A percentile compares a stretch with the other conserved stretches of the same genome.
phyloP scores from a whole-genome alignment of 768 basidiomycete genomes.

The Kwoniella dendrophila region DNA sequence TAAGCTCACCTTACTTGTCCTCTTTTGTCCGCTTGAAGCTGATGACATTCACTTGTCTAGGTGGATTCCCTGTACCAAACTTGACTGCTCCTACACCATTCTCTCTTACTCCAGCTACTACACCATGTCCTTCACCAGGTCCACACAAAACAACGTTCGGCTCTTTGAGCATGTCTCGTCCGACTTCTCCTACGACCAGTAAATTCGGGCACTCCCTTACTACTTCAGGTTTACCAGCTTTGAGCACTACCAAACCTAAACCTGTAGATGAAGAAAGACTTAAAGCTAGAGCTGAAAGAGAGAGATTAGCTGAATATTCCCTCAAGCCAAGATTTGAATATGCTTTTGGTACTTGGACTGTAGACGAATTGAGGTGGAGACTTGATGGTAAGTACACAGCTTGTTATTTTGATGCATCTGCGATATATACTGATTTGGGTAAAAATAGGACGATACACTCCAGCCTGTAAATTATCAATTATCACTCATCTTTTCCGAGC shows the following conservation, averaged over 20 bases:
- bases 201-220: conserved; percentile 10
- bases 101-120: conserved; percentile 45
- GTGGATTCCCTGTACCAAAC: conserved; percentile 51
- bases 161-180: conserved; percentile 16
- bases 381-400: conserved; percentile 39
- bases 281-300: conserved; percentile 35
- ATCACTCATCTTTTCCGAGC: conserved; percentile 37
- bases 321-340: conserved; percentile 48
- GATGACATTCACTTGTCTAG: conserved; percentile 21
- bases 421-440: neutral
- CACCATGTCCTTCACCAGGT: conserved; percentile 42
- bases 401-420: neutral
- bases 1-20: conserved; percentile 12
- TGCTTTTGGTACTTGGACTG: conserved; percentile 46
- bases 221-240: conserved; percentile 31
- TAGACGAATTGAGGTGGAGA: conserved; percentile 37
- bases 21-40: no score
- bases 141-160: conserved; percentile 23
- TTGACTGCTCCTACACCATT: conserved; percentile 50
- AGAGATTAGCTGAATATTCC: conserved; percentile 40
- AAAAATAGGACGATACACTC: conserved; percentile 45
- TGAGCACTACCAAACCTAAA: conserved; percentile 44
- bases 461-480: conserved; percentile 37
- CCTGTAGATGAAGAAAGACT: conserved; percentile 27
- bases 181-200: neutral